Conservation (phyloP, 2,329 filamentous ascomycete species). For the Microcera coccophila region DNA sequence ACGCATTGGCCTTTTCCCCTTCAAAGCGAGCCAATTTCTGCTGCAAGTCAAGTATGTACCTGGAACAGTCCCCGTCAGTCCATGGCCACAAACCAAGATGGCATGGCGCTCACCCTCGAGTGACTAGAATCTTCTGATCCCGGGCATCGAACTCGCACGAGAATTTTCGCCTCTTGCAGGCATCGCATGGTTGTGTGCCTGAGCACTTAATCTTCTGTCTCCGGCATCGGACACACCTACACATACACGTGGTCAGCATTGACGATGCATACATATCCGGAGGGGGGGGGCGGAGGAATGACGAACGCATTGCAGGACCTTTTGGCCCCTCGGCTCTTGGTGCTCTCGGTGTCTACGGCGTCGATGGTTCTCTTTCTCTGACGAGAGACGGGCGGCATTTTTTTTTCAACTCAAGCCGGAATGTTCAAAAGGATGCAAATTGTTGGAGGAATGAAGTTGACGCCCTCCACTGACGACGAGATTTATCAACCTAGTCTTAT, state of each 20-base stretch:
- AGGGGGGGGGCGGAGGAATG: not conserved
- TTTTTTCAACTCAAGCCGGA: too few species aligned
- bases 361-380: constrained; percentile 16
- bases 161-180: constrained; percentile 31
- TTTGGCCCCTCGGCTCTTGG: constrained; percentile 19
- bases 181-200: constrained; percentile 30
- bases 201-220: constrained; percentile 35
- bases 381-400: constrained; percentile 18
- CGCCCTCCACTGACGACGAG: too few species aligned
- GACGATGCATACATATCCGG: too few species aligned
- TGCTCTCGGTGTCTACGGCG: constrained; percentile 10
- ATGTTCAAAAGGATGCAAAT: too few species aligned
- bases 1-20: constrained; percentile 11
- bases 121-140: constrained; percentile 48
- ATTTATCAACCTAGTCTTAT: too few species aligned
- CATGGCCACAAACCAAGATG: constrained; percentile 5
- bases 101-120: constrained; percentile 37
- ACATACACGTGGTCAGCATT: constrained; percentile 1
- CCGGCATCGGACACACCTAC: constrained; percentile 28
- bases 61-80: constrained; percentile 9
- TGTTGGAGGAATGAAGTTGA: too few species aligned
- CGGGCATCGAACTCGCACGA: constrained; percentile 36
- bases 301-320: constrained; percentile 26
- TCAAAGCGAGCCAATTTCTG: constrained; percentile 21
- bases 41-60: constrained; percentile 36